Evolutionary conservation across 495 filamentous ascomycete genomes (phyloP), one percentile per base, ranked within the genome.

Genomic region (Chaetomium tenue): DNA sequence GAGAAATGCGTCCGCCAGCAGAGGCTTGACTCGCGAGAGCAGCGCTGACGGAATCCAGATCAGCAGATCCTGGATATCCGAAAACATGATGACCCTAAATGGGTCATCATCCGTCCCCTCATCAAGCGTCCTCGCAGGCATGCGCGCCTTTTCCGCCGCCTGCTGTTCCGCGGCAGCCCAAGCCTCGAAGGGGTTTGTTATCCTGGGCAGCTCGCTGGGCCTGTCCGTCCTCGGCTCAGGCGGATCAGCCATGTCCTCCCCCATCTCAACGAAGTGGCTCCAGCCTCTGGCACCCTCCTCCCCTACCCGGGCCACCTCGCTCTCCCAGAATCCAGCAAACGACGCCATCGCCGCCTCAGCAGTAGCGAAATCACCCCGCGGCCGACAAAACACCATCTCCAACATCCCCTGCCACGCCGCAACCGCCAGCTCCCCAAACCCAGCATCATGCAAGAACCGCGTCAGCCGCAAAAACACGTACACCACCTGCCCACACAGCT

Each of bases 301-400:
- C 5, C 94, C 94, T 60, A 96, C 83, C 9, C 93, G 86, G 4
- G 89, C 77, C 8, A 87, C 81, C 70, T 97, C 94, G 46, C 86
- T 90, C 58, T 96, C 91, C 94, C 94, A 98, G 67, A 92, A 97
- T 11, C 83, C 79, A 30, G 80, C 71, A 58, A 95, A 89, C n/a
- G 67, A 57, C 2, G 71, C 72, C n/a, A 78, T 68, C 0, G 84
- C 65, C 15, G 71, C 58, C 9, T 70, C 68, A 1, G 68, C 52
- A 18, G 20, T 44, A 18, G 20, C 33, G 20, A n/a, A 50, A 0
- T 76, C 65, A 18, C 65, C 58, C n/a, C 70, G 63, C 40, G 72
- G 88, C 20, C 75, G 77, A 57, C 86, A 85, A 61, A 91, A 87
- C 40, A 84, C 83, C 53, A 90, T 80, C 72, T 98, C 94, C 5